Evolutionary conservation across 257 asterid genomes (phyloP).

Genomic region (Scutellaria baicalensis): DNA sequence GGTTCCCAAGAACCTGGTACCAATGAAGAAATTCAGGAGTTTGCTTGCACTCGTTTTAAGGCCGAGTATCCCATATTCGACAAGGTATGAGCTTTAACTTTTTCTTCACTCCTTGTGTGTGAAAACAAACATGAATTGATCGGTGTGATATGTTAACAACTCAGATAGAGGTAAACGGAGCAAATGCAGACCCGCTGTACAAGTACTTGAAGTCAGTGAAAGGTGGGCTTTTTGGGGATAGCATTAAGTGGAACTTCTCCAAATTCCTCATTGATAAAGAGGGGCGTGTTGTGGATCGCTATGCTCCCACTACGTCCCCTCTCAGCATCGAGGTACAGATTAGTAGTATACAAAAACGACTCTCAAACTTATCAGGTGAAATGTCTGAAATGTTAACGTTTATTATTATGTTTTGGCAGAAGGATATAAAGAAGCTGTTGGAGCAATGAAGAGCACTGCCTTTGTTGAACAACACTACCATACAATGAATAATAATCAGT

Average conservation of each 20-base stretch:
- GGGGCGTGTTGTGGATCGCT: slow-evolving; percentile 77
- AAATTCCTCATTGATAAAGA: slow-evolving; percentile 79
- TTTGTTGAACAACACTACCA: background rate
- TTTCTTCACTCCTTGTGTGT: too few relatives aligned
- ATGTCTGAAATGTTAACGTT: background rate
- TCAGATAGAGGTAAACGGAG: slow-evolving; percentile 82
- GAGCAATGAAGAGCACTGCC: slow-evolving; percentile 13
- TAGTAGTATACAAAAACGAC: background rate
- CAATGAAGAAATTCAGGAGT: slow-evolving; percentile 72
- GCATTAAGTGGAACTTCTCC: slow-evolving; percentile 90
- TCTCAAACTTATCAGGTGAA: too few relatives aligned
- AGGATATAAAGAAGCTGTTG: slow-evolving; percentile 73
- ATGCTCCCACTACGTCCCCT: slow-evolving; percentile 90
- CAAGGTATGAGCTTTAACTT: slow-evolving; percentile 32
- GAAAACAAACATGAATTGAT: background rate
- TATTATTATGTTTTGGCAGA: slow-evolving; percentile 33
- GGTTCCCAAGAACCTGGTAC: slow-evolving; percentile 89
- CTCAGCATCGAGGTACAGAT: slow-evolving; percentile 76
- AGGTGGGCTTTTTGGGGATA: slow-evolving; percentile 82
- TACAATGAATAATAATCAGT: too few relatives aligned
- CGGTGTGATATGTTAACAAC: background rate
- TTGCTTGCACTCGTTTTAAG: slow-evolving; percentile 95
- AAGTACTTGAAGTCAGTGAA: slow-evolving; percentile 69
- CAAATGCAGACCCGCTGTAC: slow-evolving; percentile 67
- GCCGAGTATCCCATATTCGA: slow-evolving; percentile 92